Evolutionary conservation across 2,329 filamentous ascomycete genomes (phyloP).

Genomic region (Monosporascus sp.): DNA sequence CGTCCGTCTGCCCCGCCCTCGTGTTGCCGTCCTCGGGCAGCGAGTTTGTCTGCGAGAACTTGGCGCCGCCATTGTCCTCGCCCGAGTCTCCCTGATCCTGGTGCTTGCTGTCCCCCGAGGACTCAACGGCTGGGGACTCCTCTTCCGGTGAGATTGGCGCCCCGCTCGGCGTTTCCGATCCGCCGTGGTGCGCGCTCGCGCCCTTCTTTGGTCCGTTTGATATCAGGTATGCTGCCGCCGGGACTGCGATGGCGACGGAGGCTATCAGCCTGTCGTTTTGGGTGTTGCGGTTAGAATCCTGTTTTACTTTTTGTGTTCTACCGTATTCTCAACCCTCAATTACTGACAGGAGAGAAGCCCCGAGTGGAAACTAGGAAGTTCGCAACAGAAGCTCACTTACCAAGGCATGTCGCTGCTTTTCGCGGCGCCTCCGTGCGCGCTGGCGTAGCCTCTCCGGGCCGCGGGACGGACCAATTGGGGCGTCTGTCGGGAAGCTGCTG

Average conservation of each 20-base stretch:
- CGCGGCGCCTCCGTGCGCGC: constrained; percentile 6
- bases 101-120: not conserved
- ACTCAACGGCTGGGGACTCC: constrained; percentile 4
- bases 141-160: constrained; percentile 6
- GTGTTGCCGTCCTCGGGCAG: constrained; percentile 2
- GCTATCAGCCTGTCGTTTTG: constrained; percentile 15
- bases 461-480: constrained; percentile 1
- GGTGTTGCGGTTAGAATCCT: not conserved
- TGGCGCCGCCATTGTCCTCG: not conserved
- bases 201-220: not conserved
- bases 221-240: constrained; percentile 14
- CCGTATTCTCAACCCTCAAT: not conserved
- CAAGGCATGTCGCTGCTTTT: constrained; percentile 24
- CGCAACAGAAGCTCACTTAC: constrained; percentile 11
- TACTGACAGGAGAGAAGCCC: too few relatives aligned
- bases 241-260: constrained; percentile 17
- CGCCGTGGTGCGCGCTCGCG: constrained; percentile 3
- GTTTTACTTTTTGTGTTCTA: not conserved
- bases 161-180: not conserved
- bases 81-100: not conserved
- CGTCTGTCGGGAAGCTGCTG: constrained; percentile 5
- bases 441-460: constrained; percentile 12
- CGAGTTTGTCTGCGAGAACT: not conserved
- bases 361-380: too few relatives aligned
- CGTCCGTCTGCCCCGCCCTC: constrained; percentile 1